phyloP scores from a whole-genome alignment of 139 green algal species.

The Chlamydomonas urium region DNA sequence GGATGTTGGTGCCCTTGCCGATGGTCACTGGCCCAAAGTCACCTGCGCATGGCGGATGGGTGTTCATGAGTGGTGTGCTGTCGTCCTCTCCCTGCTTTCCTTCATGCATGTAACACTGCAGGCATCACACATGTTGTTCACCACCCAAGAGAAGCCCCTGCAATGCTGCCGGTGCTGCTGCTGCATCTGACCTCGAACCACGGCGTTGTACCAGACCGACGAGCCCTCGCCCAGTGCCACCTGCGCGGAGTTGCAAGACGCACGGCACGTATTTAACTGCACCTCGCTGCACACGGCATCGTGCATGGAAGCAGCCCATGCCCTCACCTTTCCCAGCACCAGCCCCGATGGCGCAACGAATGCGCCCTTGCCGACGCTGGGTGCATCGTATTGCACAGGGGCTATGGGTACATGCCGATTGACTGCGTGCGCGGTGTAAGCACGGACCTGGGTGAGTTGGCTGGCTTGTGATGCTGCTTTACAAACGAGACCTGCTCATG shows the following conservation, averaged over 20 bases:
- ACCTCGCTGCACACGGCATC: background rate
- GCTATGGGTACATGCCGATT: slow-evolving; percentile 28
- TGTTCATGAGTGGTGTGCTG: no score
- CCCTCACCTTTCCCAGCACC: slow-evolving; percentile 77
- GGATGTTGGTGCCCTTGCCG: slow-evolving; percentile 86
- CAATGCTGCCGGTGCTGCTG: background rate
- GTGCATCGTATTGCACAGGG: slow-evolving; percentile 38
- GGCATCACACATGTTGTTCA: background rate
- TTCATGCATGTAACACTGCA: background rate
- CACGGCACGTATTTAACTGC: no score
- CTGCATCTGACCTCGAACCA: slow-evolving; percentile 77
- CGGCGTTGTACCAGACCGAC: slow-evolving; percentile 88
- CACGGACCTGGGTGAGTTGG: background rate
- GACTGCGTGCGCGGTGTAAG: slow-evolving; percentile 19
- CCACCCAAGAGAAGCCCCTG: background rate
- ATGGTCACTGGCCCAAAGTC: slow-evolving; percentile 82
- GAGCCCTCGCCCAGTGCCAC: slow-evolving; percentile 23
- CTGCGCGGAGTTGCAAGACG: no score
- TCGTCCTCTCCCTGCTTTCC: background rate
- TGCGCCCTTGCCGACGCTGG: slow-evolving; percentile 46
- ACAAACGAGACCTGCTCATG: background rate
- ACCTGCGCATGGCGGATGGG: slow-evolving; percentile 43
- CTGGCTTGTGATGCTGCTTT: background rate
- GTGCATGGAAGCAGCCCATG: slow-evolving; percentile 76
- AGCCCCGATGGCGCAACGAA: slow-evolving; percentile 88